phyloP scores from a whole-genome alignment of 768 basidiomycete genomes.

The Rhizopogon roseolus region DNA sequence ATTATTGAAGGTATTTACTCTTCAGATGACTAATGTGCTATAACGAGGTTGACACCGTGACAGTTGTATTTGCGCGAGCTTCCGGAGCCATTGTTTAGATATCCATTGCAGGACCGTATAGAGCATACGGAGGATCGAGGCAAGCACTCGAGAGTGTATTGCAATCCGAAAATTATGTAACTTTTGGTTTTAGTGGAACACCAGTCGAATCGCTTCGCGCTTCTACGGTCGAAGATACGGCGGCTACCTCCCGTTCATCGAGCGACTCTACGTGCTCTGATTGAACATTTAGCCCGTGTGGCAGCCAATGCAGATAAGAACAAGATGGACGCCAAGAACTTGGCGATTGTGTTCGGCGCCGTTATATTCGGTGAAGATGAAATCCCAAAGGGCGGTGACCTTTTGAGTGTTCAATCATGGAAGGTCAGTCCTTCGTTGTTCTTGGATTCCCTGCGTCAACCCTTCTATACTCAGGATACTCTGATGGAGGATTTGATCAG shows the following conservation, averaged over 20 bases:
- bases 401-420: conserved; percentile 66
- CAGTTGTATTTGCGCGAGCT: conserved; percentile 81
- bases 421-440: conserved; percentile 50
- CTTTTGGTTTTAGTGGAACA: conserved; percentile 54
- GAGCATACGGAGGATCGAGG: conserved; percentile 78
- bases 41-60: conserved; percentile 1
- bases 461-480: conserved; percentile 40
- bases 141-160: conserved; percentile 23
- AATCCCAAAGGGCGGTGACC: conserved; percentile 70
- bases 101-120: conserved; percentile 73
- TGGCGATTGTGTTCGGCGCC: conserved; percentile 85
- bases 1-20: conserved; percentile 63
- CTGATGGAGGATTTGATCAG: conserved; percentile 86
- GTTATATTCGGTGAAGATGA: conserved; percentile 94
- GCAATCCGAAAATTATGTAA: background rate
- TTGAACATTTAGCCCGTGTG: conserved; percentile 81
- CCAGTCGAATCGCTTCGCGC: conserved; percentile 59
- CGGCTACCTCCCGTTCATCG: conserved; percentile 81
- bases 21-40: background rate
- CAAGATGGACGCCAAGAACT: conserved; percentile 92
- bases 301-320: conserved; percentile 64
- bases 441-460: conserved; percentile 29
- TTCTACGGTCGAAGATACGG: conserved; percentile 85
- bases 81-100: conserved; percentile 86
- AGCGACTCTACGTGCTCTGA: conserved; percentile 70